Evolutionary conservation across 176 grass and related monocot genomes (phyloP).

Genomic region (Carex pumila): DNA sequence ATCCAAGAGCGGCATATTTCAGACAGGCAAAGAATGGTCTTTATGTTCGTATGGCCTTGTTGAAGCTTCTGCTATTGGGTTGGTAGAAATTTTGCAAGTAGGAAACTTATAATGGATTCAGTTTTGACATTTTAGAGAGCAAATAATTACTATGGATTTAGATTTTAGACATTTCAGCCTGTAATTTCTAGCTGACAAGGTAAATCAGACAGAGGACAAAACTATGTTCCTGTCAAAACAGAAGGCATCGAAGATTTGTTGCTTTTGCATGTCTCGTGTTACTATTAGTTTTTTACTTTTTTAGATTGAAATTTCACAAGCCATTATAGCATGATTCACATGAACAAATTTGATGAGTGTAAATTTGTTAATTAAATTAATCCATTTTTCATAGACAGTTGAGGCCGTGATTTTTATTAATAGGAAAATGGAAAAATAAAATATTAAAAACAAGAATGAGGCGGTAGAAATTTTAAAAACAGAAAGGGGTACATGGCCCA

Average conservation of each 20-base stretch:
- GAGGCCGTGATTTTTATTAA: no score
- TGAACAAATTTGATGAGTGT: no score
- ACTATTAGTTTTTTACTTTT: no score
- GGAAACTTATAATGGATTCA: neutral
- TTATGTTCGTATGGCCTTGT: slow-evolving; percentile 90
- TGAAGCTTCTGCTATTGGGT: slow-evolving; percentile 85
- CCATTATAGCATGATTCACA: neutral
- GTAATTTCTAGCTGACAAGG: neutral
- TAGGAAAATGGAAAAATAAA: no score
- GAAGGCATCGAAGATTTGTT: neutral
- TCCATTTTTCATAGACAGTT: no score
- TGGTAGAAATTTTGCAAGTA: slow-evolving; percentile 28
- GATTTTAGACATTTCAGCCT: neutral
- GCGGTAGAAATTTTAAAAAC: no score
- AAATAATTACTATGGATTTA: neutral
- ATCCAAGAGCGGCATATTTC: slow-evolving; percentile 90
- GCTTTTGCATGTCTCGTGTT: no score
- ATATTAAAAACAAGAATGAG: no score
- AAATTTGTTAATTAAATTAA: no score
- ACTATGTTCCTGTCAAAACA: neutral
- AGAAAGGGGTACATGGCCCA: no score
- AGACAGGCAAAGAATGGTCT: slow-evolving; percentile 91
- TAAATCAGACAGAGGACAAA: neutral
- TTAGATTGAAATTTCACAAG: neutral
- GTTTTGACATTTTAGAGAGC: neutral